These are phyloP conservation scores for Leccinum boreale DNA, from an alignment of 768 basidiomycete genomes.

Conservation along the genomic window DNA sequence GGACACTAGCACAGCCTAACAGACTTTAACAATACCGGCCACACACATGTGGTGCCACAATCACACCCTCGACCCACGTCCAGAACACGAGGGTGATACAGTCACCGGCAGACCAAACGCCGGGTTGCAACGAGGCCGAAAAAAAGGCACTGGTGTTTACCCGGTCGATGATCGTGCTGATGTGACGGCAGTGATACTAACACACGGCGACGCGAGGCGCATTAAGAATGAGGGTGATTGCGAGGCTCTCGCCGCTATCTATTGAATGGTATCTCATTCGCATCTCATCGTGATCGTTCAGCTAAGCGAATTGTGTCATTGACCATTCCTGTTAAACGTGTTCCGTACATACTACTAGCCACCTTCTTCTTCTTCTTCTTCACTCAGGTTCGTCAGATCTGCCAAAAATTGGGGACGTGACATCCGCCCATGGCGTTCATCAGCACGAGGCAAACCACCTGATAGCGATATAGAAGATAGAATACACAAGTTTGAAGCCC, in stretches of 20 bases:
- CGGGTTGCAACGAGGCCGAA: background rate
- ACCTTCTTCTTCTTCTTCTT: background rate
- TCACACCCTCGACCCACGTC: background rate
- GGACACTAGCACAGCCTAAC: too few species aligned
- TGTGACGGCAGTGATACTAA: background rate
- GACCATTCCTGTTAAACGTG: background rate
- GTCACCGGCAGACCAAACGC: background rate
- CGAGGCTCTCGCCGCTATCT: too few species aligned
- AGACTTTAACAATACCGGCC: too few species aligned
- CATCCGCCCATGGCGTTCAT: background rate
- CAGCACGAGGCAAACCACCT: background rate
- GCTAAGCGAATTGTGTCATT: too few species aligned
- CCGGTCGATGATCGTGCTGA: background rate
- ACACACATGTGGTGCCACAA: background rate
- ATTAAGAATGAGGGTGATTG: too few species aligned
- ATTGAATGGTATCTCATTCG: background rate
- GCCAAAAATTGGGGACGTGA: background rate
- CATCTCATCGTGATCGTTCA: background rate
- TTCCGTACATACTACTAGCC: too few species aligned
- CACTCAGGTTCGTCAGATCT: background rate
- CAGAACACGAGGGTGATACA: background rate
- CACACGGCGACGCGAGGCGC: too few species aligned
- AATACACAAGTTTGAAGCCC: background rate
- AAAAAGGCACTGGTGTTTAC: background rate
- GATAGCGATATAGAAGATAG: background rate